Evolutionary conservation across 2,329 filamentous ascomycete species (phyloP).

Genomic region (Phaeosphaeria sp.): DNA sequence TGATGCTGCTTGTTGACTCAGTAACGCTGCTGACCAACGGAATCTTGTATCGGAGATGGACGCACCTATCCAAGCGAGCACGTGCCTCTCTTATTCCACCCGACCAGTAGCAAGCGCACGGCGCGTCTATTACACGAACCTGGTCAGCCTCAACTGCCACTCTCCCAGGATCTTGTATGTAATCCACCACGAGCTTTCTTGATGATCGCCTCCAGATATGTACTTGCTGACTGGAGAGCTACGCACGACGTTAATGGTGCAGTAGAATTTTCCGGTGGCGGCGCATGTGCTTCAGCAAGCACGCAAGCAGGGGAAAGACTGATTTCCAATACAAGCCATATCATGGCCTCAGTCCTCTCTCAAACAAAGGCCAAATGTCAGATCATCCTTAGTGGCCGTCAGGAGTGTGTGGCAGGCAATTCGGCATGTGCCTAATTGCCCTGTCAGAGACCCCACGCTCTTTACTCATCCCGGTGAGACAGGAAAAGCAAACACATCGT

Average conservation of each 20-base stretch:
- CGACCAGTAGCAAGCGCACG: too few species aligned
- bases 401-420: slow-evolving; percentile 1
- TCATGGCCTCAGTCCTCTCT: background rate
- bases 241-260: background rate
- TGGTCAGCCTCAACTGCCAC: too few species aligned
- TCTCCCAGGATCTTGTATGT: too few species aligned
- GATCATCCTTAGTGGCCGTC: background rate
- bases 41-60: too few species aligned
- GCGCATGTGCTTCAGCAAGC: background rate
- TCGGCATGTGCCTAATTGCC: background rate
- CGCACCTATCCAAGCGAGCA: too few species aligned
- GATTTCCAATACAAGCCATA: background rate
- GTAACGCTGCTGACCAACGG: too few species aligned
- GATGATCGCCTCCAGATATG: background rate
- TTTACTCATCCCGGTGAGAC: slow-evolving; percentile 1
- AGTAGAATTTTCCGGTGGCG: background rate
- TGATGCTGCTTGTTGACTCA: too few species aligned
- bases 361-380: background rate
- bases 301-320: background rate
- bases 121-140: too few species aligned
- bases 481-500: slow-evolving; percentile 8
- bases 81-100: too few species aligned
- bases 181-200: background rate
- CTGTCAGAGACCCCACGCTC: slow-evolving; percentile 1
- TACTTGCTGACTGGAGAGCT: background rate